These are phyloP conservation scores for cucumber (Cucumis sativus) DNA, from an alignment of 306 rosid genomes.

Conservation along the genomic window DNA sequence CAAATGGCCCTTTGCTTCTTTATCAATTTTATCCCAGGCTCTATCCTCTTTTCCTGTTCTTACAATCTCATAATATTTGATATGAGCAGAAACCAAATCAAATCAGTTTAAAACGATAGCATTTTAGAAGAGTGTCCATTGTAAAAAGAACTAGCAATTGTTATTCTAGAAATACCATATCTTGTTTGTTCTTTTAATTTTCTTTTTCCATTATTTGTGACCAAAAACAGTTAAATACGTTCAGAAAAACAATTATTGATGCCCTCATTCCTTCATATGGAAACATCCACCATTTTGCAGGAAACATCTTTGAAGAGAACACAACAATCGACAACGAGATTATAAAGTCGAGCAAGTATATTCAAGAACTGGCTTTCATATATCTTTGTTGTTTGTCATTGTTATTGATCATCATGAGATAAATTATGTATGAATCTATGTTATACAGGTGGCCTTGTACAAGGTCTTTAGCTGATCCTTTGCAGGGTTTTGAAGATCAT, in stretches of 20 bases:
- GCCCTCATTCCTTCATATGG: neutral
- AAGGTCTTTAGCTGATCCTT: constrained; percentile 38
- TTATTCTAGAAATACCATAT: neutral
- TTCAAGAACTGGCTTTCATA: neutral
- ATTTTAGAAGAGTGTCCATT: neutral
- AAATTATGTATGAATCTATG: neutral
- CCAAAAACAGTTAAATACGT: too few species aligned
- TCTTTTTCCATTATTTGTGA: neutral
- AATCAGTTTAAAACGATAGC: neutral
- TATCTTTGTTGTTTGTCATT: neutral
- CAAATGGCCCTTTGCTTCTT: neutral
- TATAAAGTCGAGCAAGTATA: constrained; percentile 45
- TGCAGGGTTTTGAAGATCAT: constrained; percentile 33
- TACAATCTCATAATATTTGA: neutral
- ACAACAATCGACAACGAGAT: constrained; percentile 16
- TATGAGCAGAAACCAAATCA: too few species aligned
- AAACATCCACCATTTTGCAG: constrained; percentile 13
- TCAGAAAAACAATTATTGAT: neutral
- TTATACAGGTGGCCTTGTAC: constrained; percentile 37
- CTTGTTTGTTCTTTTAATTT: neutral
- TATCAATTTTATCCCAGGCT: neutral
- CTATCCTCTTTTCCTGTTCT: neutral
- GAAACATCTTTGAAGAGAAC: constrained; percentile 29
- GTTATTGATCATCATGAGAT: neutral
- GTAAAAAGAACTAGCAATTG: neutral